Base-by-base conservation (phyloP, 176 grass and related monocot species). In the Hsuehochloa calcarea region DNA sequence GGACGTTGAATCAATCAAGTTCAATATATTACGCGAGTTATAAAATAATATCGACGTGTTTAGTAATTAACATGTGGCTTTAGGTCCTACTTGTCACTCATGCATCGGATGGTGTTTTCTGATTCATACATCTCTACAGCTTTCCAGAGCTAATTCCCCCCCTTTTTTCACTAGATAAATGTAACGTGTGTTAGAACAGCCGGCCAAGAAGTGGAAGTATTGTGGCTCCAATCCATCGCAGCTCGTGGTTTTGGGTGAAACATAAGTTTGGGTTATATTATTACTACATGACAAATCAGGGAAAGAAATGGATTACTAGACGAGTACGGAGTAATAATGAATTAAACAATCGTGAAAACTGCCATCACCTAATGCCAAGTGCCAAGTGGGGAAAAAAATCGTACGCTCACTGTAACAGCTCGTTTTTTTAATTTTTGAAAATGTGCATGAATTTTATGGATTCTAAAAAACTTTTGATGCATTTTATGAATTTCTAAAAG, bases 301-400 rank as follows among this genome's bases (percentile, higher is more conserved):
- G 79, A 61, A 27, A 77, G 10, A 22, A 35, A 77, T 3, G 19
- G 0, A 2, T 25, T 39, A 10, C 39, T 16, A 16, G 16, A 26
- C 25, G 16, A 31, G 80, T 52, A 70, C 29, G n/a, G 23, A 41
- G 0, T 31, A 61, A 51, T 37, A 50, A 43, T 43, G 5, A 77
- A 77, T 29, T 35, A 35, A 52, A 63, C 47, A 41, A 25, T 41
- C 16, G 83, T 72, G 72, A 82, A 78, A 72, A 56, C 72, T 22
- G 66, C 64, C 72, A 6, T 76, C 88, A 86, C 84, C 84, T 56
- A 82, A 82, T 77, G 22, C 59, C n/a, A 89, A 54, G 34, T 29
- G 46, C 23, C 43, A 44, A 52, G 0, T 40, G 22, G 31, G 2
- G 4, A 7, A 63, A 20, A 68, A 85, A 81, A 43, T 43, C 34